A percentile compares a stretch with the other conserved stretches of the same genome.
These are phyloP conservation scores for Colletotrichum sp. DNA, from an alignment of 2,329 filamentous ascomycete species.

Conservation along the genomic window DNA sequence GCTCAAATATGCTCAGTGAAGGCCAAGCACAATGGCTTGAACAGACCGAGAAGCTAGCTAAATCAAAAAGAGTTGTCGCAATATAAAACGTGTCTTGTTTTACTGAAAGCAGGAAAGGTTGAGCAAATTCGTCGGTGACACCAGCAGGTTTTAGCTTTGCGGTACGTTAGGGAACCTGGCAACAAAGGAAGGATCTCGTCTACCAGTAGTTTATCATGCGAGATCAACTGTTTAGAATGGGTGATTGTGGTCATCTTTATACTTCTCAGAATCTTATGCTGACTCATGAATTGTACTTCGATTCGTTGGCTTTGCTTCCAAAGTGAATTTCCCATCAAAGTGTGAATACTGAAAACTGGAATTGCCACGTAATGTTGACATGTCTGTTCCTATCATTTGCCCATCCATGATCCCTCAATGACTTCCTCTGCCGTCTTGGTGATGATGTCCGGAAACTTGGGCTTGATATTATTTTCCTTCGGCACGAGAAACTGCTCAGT, in stretches of 20 bases:
- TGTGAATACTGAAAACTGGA: background rate
- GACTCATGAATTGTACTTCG: background rate
- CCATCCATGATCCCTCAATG: conserved; percentile 16
- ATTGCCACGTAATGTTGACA: background rate
- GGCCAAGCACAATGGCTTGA: background rate
- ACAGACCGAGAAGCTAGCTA: background rate
- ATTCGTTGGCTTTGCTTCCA: background rate
- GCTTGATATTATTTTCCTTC: conserved; percentile 25
- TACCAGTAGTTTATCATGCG: background rate
- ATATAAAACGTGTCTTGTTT: background rate
- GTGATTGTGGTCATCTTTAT: background rate
- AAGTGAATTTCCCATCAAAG: background rate
- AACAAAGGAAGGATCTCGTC: background rate
- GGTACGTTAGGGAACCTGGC: background rate
- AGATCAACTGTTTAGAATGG: background rate
- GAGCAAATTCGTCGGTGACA: background rate
- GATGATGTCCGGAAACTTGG: conserved; percentile 32
- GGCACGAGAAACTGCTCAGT: conserved; percentile 24
- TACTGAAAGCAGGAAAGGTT: background rate
- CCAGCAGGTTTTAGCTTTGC: background rate
- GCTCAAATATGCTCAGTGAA: background rate
- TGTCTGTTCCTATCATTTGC: background rate
- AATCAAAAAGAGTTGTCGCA: background rate
- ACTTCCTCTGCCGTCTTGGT: conserved; percentile 26
- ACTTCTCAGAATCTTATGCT: background rate